A percentile compares a stretch with the other conserved stretches of the same genome.
Conservation (phyloP, 2,329 filamentous ascomycete species). For the Triangularia verruculosa region DNA sequence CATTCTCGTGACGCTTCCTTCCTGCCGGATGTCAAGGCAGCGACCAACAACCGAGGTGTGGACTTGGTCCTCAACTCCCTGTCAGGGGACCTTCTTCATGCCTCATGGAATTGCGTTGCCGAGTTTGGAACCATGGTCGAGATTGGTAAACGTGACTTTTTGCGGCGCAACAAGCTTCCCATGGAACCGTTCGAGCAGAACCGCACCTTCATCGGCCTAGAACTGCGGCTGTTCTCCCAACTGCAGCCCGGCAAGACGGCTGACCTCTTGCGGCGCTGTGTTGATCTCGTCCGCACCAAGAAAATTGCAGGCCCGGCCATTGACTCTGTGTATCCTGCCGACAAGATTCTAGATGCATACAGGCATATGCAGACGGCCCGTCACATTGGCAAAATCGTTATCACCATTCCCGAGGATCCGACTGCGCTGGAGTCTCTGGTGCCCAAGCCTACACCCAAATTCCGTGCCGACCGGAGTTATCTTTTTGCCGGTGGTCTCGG, state of each 20-base stretch:
- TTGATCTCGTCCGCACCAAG: neutral
- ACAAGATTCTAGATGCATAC: constrained; percentile 37
- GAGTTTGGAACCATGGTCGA: constrained; percentile 17
- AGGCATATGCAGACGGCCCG: constrained; percentile 40
- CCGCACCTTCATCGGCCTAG: constrained; percentile 9
- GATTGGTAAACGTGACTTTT: constrained; percentile 19
- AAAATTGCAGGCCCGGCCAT: constrained; percentile 27
- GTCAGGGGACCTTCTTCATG: constrained; percentile 40
- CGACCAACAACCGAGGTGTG: constrained; percentile 34
- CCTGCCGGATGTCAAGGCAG: constrained; percentile 28
- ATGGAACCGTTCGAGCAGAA: constrained; percentile 17
- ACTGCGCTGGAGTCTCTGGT: neutral
- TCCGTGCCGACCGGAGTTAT: constrained; percentile 31
- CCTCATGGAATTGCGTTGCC: constrained; percentile 41
- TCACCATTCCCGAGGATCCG: constrained; percentile 23
- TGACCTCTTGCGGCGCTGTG: neutral
- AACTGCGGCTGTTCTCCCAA: neutral
- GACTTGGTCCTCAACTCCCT: constrained; percentile 42
- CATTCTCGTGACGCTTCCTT: constrained; percentile 35
- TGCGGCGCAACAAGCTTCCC: neutral
- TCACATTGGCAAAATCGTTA: constrained; percentile 44
- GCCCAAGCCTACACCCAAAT: neutral
- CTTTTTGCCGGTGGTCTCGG: constrained; percentile 39
- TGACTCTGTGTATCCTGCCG: constrained; percentile 27
- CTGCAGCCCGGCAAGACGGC: neutral